Evolutionary conservation across 2,329 filamentous ascomycete genomes (phyloP), one percentile per base, ranked within the genome.

Genomic region (Fusarium paranaense): DNA sequence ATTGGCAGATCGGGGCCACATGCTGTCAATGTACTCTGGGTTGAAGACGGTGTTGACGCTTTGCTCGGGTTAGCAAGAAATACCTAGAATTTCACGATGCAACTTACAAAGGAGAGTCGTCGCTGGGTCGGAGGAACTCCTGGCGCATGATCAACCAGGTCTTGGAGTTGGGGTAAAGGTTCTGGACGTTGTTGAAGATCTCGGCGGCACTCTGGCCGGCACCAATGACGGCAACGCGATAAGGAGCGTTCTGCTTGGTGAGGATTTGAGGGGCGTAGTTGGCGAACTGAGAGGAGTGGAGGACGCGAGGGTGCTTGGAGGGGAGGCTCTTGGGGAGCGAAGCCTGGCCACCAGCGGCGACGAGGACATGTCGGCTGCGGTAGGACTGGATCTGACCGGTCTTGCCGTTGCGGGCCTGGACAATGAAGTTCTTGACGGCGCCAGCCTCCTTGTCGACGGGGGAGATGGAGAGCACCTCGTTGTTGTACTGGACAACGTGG

Each of bases 31-130:
- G 69, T 92, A 93, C 37, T 93, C 91, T 1, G 96, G 96, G 85
- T 98, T 95, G 87, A 98, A 98, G 80, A 98, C 94, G 79, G 97
- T 95, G 83, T 98, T 98, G 78, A 98, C 95, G 78, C 94, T 95
- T 73, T 58, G 25, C 38, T 5, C n/a, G 42, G 0, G 64, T 86
- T 75, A 85, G 76, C 18, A 14, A 37, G 30, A 25, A 11, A 14
- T 3, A 22, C 56, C 18, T 13, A 6, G 14, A 20, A 8, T 9
- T 8, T 38, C 32, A 33, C 4, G 18, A 57, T 22, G 16, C 11
- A 37, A 88, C 93, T 86, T 86, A 95, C 94, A 98, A 98, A 20
- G 96, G 97, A 63, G 95, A 98, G 82, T 98, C 97, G 80, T 99
- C 96, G 80, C 95, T 97, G 2, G 96, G 96, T 77, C 93, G 91